A percentile compares a stretch with the other conserved stretches of the same genome.
phyloP scores from a whole-genome alignment of 2,329 filamentous ascomycete genomes.

The Cyphellophora attinorum region DNA sequence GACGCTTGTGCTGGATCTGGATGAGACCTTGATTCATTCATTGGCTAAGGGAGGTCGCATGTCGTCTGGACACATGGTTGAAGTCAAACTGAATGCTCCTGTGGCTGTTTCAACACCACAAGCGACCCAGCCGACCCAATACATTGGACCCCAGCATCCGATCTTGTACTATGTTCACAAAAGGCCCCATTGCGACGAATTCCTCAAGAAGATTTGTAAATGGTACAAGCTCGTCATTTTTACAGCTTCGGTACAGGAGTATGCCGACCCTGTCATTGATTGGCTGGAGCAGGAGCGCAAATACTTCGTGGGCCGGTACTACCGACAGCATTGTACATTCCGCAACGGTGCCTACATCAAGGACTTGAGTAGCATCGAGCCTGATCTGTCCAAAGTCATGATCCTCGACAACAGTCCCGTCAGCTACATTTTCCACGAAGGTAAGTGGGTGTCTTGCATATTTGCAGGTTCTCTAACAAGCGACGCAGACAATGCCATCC shows the following conservation, averaged over 20 bases:
- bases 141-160: conserved; percentile 76
- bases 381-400: conserved; percentile 95
- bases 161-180: conserved; percentile 99
- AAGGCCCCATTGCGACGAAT: conserved; percentile 92
- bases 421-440: conserved; percentile 98
- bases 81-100: conserved; percentile 75
- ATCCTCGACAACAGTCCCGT: conserved; percentile 97
- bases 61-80: conserved; percentile 97
- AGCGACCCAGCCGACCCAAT: conserved; percentile 27
- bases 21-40: conserved; percentile 96
- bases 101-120: conserved; percentile 46
- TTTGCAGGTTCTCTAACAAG: not conserved
- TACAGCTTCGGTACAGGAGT: conserved; percentile 95
- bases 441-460: conserved; percentile 41
- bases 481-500: conserved; percentile 83
- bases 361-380: conserved; percentile 89
- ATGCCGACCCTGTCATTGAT: conserved; percentile 96
- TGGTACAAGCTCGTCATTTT: conserved; percentile 98
- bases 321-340: conserved; percentile 93
- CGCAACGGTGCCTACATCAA: conserved; percentile 97
- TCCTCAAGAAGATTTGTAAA: conserved; percentile 85
- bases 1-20: conserved; percentile 87
- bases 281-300: conserved; percentile 96
- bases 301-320: conserved; percentile 88
- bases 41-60: conserved; percentile 94